phyloP scores from a whole-genome alignment of 352 stramenopile species.

The Phytophthora pistaciae region DNA sequence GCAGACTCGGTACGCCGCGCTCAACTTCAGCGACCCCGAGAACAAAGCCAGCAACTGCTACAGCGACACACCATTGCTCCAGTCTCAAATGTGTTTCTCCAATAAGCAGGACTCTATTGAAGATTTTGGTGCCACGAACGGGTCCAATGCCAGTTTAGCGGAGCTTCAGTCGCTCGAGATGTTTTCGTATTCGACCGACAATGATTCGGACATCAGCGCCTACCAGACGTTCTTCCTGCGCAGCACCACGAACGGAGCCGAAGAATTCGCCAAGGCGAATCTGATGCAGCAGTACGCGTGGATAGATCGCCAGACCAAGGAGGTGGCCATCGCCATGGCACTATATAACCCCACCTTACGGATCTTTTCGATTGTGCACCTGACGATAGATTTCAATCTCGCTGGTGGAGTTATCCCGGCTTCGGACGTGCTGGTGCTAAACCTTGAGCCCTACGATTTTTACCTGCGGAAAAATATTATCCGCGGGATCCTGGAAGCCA shows the following conservation, averaged over 20 bases:
- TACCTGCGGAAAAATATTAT: slow-evolving; percentile 53
- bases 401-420: slow-evolving; percentile 58
- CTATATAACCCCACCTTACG: slow-evolving; percentile 76
- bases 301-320: slow-evolving; percentile 72
- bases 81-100: slow-evolving; percentile 54
- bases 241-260: slow-evolving; percentile 41
- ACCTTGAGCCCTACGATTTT: slow-evolving; percentile 79
- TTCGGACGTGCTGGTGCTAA: slow-evolving; percentile 59
- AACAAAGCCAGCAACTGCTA: slow-evolving; percentile 58
- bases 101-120: slow-evolving; percentile 36
- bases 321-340: slow-evolving; percentile 60
- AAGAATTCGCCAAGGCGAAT: slow-evolving; percentile 32
- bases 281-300: slow-evolving; percentile 62
- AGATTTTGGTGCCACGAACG: slow-evolving; percentile 51
- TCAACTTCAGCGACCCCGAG: slow-evolving; percentile 52
- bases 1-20: slow-evolving; percentile 53
- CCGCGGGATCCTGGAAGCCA: slow-evolving; percentile 49
- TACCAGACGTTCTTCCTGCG: slow-evolving; percentile 74
- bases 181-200: slow-evolving; percentile 62
- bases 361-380: slow-evolving; percentile 66
- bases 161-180: slow-evolving; percentile 57
- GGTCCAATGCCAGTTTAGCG: slow-evolving; percentile 29
- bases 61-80: slow-evolving; percentile 47
- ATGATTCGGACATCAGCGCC: slow-evolving; percentile 43
- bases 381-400: slow-evolving; percentile 67